Evolutionary conservation across 345 rosid species (phyloP).

Genomic region (Pistacia atlantica): DNA sequence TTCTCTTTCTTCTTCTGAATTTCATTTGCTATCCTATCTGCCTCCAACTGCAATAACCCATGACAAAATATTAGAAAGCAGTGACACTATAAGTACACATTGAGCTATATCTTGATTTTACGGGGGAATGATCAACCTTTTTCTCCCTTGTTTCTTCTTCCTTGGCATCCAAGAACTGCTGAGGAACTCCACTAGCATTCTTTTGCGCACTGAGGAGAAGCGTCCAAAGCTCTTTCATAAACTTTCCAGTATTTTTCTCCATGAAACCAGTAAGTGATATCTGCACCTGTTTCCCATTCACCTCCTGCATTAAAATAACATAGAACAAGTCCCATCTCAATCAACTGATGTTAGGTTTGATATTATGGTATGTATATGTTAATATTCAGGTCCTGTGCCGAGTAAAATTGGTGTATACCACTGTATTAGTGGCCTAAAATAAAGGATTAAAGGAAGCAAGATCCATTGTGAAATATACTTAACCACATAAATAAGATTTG

Average conservation of each 20-base stretch:
- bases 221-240: conserved; percentile 97
- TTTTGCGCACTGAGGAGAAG: conserved; percentile 92
- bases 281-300: conserved; percentile 91
- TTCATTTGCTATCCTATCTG: conserved; percentile 57
- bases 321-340: no score
- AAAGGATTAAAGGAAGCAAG: background rate
- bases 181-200: conserved; percentile 91
- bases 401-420: conserved; percentile 1
- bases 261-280: conserved; percentile 90
- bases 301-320: conserved; percentile 47
- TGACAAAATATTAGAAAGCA: conserved; percentile 18
- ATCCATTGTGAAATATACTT: background rate
- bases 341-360: background rate
- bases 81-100: background rate
- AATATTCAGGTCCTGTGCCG: conserved; percentile 19
- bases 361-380: conserved; percentile 10
- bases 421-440: background rate
- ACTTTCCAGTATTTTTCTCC: conserved; percentile 95
- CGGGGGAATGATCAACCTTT: conserved; percentile 46
- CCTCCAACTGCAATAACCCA: conserved; percentile 59
- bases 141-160: conserved; percentile 77
- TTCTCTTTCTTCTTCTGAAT: conserved; percentile 68
- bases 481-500: background rate
- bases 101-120: conserved; percentile 9
- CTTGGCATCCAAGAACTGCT: conserved; percentile 83